phyloP scores from a whole-genome alignment of 2,329 filamentous ascomycete species.

The Verticillium zaregamsianum region DNA sequence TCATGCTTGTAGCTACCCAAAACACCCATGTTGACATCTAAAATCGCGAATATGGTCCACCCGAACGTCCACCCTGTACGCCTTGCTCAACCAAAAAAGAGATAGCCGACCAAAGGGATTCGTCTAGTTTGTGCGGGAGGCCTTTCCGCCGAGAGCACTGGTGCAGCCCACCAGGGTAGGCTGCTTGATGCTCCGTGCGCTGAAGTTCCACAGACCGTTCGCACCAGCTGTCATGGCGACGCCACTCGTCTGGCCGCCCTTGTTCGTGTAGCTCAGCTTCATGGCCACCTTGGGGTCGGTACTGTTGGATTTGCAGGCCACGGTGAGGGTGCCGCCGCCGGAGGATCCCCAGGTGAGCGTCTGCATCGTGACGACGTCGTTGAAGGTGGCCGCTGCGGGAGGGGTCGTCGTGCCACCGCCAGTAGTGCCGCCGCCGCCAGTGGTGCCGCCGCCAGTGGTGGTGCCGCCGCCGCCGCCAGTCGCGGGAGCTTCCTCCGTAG shows the following conservation, averaged over 20 bases:
- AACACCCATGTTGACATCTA: too few species aligned
- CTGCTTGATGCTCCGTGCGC: constrained; percentile 12
- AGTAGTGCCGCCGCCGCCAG: neutral
- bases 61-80: too few species aligned
- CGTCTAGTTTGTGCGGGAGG: neutral
- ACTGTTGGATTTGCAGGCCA: constrained; percentile 9
- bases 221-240: constrained; percentile 6
- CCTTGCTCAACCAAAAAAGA: too few species aligned
- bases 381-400: neutral
- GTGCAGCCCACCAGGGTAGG: constrained; percentile 9
- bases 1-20: too few species aligned
- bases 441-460: neutral
- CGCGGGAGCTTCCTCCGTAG: neutral
- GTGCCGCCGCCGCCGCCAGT: constrained; percentile 1
- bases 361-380: constrained; percentile 9
- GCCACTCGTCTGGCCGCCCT: constrained; percentile 10
- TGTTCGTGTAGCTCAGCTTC: constrained; percentile 17
- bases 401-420: neutral
- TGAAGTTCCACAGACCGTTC: constrained; percentile 12
- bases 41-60: too few species aligned
- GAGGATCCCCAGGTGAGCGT: constrained; percentile 11
- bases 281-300: constrained; percentile 14
- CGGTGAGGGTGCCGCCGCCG: constrained; percentile 13
- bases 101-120: neutral
- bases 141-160: constrained; percentile 8